These are phyloP conservation scores for Tritrichomonas musculus DNA, from an alignment of 208 protist species.

Conservation along the genomic window DNA sequence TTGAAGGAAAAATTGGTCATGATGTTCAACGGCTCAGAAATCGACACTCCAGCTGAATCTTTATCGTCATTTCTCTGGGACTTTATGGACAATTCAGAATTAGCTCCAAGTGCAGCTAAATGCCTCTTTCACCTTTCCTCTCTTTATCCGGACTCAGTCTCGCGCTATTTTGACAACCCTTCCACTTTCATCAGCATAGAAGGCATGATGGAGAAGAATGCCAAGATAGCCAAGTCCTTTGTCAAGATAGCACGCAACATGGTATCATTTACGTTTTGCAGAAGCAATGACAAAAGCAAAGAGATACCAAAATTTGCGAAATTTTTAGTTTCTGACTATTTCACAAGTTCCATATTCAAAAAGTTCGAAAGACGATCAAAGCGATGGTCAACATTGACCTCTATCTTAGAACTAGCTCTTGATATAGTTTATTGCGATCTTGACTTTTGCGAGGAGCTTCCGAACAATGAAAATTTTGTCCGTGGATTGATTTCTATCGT, in stretches of 20 bases:
- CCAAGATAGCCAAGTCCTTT: background rate
- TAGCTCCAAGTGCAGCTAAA: background rate
- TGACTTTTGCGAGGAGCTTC: background rate
- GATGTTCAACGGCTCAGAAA: background rate
- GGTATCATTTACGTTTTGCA: background rate
- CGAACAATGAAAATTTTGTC: background rate
- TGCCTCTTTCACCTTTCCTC: background rate
- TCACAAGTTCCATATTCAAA: background rate
- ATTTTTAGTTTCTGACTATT: background rate
- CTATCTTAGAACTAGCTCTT: background rate
- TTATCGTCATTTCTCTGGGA: background rate
- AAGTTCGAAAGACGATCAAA: background rate
- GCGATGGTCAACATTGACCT: background rate
- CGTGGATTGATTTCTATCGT: background rate
- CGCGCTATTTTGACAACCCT: background rate
- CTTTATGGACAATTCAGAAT: background rate
- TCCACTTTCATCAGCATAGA: background rate
- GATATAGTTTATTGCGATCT: background rate
- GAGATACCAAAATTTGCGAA: background rate
- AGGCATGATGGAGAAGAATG: background rate
- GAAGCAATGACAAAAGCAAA: background rate
- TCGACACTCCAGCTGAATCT: background rate
- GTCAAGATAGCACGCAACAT: background rate
- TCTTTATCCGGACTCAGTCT: background rate
- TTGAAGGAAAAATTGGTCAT: background rate